Base-by-base conservation (phyloP, 2,329 filamentous ascomycete species). In the Scorias spongiosa region DNA sequence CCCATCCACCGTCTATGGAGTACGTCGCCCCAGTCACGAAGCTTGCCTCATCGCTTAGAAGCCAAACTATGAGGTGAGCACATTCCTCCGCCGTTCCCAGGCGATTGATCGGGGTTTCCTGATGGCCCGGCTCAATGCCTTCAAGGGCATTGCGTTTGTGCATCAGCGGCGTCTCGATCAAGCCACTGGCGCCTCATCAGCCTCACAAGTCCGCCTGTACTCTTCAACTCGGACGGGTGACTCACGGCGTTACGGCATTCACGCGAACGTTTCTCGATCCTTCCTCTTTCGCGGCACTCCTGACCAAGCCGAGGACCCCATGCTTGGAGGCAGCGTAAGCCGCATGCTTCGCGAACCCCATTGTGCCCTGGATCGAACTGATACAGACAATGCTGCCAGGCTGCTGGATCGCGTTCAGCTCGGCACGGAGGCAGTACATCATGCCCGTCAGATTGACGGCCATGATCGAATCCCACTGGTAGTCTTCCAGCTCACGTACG, bases 361-460 rank as follows among this genome's bases (percentile, higher is more conserved):
- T n/a, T n/a, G n/a, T n/a, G n/a, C n/a, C n/a, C 75, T 78, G 43
- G 5, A 55, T 47, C n/a, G 51, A 54, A 29, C 51, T 53, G 26
- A 55, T 53, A 40, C 51, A 54, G 12, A 80, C 75, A 52, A 80
- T 76, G 46, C 73, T 75, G 7, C 73, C 73, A 1, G 70, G 66
- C 5, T 66, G 56, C 11, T 49, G 50, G 44, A 74, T 66, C 17
- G 63, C 60, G 11, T 56, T 59, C 10, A 76, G 46, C 51, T 76
- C 54, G n/a, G 68, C 66, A 12, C 69, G 58, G 46, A 76, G 47
- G 46, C 69, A 73, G 41, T 71, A 66, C 56, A 74, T 69, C 26
- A 69, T 56, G 7, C 53, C 57, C n/a, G 56, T 59, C 5, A 57
- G 39, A 46, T 61, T 62, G 28, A 61, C 54, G 2, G 54, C 54